phyloP scores from a whole-genome alignment of 345 rosid genomes.

The Brassica cretica region DNA sequence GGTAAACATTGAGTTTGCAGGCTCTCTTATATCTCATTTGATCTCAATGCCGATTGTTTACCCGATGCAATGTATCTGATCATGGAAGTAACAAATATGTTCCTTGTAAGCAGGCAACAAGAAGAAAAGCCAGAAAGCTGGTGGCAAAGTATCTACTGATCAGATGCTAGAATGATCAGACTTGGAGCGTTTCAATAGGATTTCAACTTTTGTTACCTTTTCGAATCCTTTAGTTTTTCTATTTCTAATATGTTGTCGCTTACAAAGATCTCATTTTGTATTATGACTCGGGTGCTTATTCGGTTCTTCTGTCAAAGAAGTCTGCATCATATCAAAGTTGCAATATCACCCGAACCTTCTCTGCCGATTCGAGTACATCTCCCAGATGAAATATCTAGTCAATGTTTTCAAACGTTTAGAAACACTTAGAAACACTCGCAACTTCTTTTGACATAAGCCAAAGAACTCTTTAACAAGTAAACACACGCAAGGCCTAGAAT shows the following conservation, averaged over 20 bases:
- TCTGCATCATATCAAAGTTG: background rate
- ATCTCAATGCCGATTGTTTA: background rate
- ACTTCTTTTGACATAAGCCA: no score
- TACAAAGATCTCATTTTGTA: constrained; percentile 11
- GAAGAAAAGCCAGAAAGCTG: constrained; percentile 30
- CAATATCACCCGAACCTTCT: background rate
- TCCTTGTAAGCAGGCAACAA: constrained; percentile 32
- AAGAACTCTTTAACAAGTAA: no score
- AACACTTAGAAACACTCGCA: no score
- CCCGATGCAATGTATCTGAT: background rate
- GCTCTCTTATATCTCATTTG: background rate
- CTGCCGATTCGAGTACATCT: background rate
- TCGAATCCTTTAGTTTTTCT: background rate
- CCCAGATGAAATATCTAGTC: no score
- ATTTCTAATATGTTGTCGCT: background rate
- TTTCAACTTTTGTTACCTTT: no score
- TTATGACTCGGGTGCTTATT: background rate
- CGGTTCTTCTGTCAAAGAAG: background rate
- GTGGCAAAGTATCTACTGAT: constrained; percentile 30
- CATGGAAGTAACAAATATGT: constrained; percentile 9
- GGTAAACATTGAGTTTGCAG: constrained; percentile 32
- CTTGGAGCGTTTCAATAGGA: background rate
- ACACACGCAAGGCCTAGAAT: no score
- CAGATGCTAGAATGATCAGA: constrained; percentile 37
- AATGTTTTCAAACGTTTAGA: no score